phyloP scores from a whole-genome alignment of 1,139 yeast genomes.

The Pneumocystis canis region DNA sequence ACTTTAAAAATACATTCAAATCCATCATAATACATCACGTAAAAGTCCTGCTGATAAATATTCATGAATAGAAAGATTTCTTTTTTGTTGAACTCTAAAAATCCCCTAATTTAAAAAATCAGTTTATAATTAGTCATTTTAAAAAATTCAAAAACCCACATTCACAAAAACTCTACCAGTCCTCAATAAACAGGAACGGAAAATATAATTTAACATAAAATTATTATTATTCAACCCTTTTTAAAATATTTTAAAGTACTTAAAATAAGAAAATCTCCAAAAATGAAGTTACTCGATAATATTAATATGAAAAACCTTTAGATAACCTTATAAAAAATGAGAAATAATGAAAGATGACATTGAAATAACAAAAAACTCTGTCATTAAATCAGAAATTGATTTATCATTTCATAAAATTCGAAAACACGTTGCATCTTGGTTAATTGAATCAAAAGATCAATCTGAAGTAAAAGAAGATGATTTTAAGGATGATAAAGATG shows the following conservation, averaged over 20 bases:
- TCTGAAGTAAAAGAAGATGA: neutral
- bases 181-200: neutral
- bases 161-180: neutral
- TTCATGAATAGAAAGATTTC: conserved; percentile 85
- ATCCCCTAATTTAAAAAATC: neutral
- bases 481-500: neutral
- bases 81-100: conserved; percentile 17
- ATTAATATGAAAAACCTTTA: neutral
- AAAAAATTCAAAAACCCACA: neutral
- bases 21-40: conserved; percentile 25
- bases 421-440: neutral
- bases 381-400: neutral
- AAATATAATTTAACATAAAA: neutral
- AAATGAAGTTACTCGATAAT: no score
- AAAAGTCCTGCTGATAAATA: conserved; percentile 87
- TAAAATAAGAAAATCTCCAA: no score
- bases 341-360: neutral
- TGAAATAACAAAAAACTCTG: neutral
- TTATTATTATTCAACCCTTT: neutral
- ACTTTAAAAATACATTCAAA: no score
- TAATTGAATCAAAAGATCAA: neutral
- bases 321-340: neutral
- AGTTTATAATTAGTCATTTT: conserved; percentile 3
- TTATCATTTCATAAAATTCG: neutral
- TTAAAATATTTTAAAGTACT: no score